Evolutionary conservation across 2,329 filamentous ascomycete species (phyloP), one percentile per base, ranked within the genome.

Genomic region (Monilinia fructicola): DNA sequence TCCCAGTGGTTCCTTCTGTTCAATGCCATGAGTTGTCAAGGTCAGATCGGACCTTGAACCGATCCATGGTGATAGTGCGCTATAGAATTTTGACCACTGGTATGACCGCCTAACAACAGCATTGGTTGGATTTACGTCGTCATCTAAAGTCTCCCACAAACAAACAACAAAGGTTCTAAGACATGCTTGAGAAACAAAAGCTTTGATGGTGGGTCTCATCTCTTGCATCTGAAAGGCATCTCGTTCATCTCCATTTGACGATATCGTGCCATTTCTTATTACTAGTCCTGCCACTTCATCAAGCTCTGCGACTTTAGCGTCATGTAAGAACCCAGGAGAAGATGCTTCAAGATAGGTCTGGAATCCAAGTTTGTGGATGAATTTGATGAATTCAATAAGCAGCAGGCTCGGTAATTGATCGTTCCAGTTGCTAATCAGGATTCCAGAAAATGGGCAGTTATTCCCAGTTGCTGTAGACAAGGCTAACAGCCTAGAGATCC

Each of bases 251-350:
- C 80, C 80, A 54, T 78, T 75, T 10, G 74, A 71, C 10, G 79
- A 73, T 44, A 81, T 81, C 18, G 77, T 78, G 4, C 78, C 80
- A 69, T 81, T 81, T 59, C 79, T 76, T 56, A 79, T 75, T 62
- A 81, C 76, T 54, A 81, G 59, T 6, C 80, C 80, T 0, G 71
- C 71, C 40, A 80, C 52, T 42, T 69, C 67, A 50, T 67, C 42
- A 28, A 74, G 54, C 59, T 35, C 62, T 28, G 46, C 69, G 16
- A 68, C 65, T 46, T 69, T 68, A 16, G 53, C 52, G 18, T 72
- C 67, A 2, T 54, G 54, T n/a, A 74, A 63, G 55, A 70, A 74
- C 9, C 64, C 62, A 10, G 73, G 71, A 23, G 70, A 53, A 16
- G 65, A 62, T 12, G 70, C 64, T 52, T 75, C 73, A 6, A 74